Evolutionary conservation across 2,329 filamentous ascomycete genomes (phyloP).

Genomic region (Arachnomyces sp.): DNA sequence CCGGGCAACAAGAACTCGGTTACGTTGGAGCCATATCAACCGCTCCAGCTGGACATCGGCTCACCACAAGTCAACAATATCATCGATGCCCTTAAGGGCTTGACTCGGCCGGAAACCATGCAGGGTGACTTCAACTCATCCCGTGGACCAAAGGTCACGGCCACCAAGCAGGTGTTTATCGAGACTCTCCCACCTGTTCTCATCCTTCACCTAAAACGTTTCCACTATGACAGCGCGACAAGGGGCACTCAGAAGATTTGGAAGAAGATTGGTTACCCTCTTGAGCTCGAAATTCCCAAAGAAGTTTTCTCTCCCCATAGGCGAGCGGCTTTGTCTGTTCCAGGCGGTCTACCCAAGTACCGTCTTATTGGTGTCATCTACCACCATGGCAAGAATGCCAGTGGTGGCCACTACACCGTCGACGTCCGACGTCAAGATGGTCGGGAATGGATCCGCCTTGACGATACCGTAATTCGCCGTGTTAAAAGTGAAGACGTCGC

Average conservation of each 20-base stretch:
- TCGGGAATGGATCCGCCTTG: constrained; percentile 91
- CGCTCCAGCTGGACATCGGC: constrained; percentile 89
- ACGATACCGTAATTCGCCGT: constrained; percentile 83
- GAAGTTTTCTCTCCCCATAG: constrained; percentile 77
- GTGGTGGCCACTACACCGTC: constrained; percentile 95
- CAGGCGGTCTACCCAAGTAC: constrained; percentile 71
- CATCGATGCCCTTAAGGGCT: constrained; percentile 74
- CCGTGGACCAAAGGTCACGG: constrained; percentile 66
- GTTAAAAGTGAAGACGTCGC: constrained; percentile 84
- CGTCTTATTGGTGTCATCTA: constrained; percentile 86
- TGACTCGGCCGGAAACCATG: constrained; percentile 77
- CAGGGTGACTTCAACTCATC: constrained; percentile 77
- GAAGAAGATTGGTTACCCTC: constrained; percentile 93
- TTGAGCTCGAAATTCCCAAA: constrained; percentile 87
- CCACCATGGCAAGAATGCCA: constrained; percentile 94
- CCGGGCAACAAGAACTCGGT: constrained; percentile 84
- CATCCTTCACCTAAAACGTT: constrained; percentile 92
- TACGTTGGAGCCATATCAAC: constrained; percentile 87
- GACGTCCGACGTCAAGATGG: constrained; percentile 91
- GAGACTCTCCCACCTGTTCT: constrained; percentile 85
- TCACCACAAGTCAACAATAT: constrained; percentile 82
- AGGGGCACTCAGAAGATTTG: constrained; percentile 90
- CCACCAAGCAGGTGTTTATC: constrained; percentile 92
- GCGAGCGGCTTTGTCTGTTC: constrained; percentile 59
- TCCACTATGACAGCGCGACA: constrained; percentile 83